These are phyloP conservation scores for Centaurea solstitialis DNA, from an alignment of 129 eudicot genomes.

Conservation along the genomic window DNA sequence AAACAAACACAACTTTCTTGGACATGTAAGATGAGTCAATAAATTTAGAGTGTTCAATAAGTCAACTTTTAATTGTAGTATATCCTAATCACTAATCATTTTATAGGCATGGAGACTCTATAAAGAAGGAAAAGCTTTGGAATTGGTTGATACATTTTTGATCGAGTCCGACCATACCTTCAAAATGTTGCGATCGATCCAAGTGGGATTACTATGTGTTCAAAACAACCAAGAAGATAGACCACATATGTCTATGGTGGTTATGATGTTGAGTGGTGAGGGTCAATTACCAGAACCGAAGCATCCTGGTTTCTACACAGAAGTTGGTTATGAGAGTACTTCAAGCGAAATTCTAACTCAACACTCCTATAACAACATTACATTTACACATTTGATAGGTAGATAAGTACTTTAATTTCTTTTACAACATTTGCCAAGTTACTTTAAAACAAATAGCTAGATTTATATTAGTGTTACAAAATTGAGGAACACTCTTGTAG, in stretches of 20 bases:
- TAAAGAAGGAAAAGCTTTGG: conserved; percentile 19
- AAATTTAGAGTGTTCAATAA: not conserved
- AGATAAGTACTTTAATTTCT: not conserved
- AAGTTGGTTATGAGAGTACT: not conserved
- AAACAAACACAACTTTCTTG: conserved; percentile 27
- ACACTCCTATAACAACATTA: not conserved
- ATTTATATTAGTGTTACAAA: not conserved
- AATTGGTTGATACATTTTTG: conserved; percentile 7
- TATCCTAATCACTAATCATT: not conserved
- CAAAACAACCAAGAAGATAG: conserved; percentile 20
- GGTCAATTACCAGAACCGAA: conserved; percentile 13
- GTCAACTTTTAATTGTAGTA: not conserved
- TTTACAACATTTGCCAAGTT: not conserved
- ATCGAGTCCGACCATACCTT: not conserved
- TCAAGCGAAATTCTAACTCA: not conserved
- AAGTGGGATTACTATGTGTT: conserved; percentile 15
- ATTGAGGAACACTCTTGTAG: not conserved
- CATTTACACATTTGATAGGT: not conserved
- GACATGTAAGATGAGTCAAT: conserved; percentile 16
- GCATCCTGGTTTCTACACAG: conserved; percentile 14
- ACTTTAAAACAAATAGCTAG: not conserved
- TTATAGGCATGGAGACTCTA: conserved; percentile 29
- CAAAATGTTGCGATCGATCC: not conserved
- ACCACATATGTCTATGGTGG: conserved; percentile 20
- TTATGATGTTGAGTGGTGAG: conserved; percentile 15